Evolutionary conservation across 2,329 filamentous ascomycete genomes (phyloP).

Genomic region (Aphanoascus verrucosus): DNA sequence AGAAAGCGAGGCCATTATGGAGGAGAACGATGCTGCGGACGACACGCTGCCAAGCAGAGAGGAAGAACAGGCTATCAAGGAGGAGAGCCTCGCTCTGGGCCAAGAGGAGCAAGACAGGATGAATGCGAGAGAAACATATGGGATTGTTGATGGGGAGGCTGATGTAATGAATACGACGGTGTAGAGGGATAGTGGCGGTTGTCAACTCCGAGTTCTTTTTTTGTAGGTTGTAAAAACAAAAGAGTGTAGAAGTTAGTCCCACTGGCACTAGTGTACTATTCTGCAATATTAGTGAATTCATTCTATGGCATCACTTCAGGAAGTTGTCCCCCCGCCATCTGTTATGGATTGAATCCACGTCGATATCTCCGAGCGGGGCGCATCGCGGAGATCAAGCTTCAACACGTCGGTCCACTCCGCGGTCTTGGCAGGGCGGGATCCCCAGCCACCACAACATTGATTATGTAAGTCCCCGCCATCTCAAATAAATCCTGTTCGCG

Average conservation of each 20-base stretch:
- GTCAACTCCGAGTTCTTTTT: background rate
- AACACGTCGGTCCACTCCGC: background rate
- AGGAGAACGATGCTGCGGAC: constrained; percentile 8
- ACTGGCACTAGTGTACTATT: too few relatives aligned
- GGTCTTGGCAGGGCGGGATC: constrained; percentile 10
- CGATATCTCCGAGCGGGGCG: too few relatives aligned
- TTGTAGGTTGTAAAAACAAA: background rate
- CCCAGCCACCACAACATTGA: constrained; percentile 3
- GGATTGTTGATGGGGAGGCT: constrained; percentile 36
- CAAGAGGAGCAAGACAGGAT: constrained; percentile 34
- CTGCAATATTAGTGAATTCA: too few relatives aligned
- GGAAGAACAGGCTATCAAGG: constrained; percentile 30
- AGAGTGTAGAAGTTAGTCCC: background rate
- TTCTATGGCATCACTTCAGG: too few relatives aligned
- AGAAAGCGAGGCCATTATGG: too few relatives aligned
- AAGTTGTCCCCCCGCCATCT: too few relatives aligned
- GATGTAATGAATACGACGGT: constrained; percentile 41
- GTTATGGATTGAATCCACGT: too few relatives aligned
- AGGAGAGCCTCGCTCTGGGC: constrained; percentile 31
- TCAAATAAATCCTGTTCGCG: constrained; percentile 6
- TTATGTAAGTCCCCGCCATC: constrained; percentile 16
- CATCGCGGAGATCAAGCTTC: background rate
- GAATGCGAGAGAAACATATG: constrained; percentile 33
- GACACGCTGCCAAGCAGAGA: constrained; percentile 18
- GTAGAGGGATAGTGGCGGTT: constrained; percentile 19